A percentile compares a stretch with the other conserved stretches of the same genome.
Conservation (phyloP, 805 yeast species). For the Candida insectalens region DNA sequence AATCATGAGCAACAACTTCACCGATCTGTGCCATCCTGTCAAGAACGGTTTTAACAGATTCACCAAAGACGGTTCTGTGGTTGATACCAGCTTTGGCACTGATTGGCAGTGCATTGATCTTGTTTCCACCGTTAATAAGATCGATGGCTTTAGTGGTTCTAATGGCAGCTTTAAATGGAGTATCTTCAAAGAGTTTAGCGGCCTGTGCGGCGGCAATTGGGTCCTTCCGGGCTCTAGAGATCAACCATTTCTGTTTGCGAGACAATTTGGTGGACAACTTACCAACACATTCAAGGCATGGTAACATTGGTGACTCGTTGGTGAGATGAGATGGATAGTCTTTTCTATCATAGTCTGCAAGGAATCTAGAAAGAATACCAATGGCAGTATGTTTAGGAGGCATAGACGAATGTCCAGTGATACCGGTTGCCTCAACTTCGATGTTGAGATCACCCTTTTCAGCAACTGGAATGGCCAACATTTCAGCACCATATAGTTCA, state of each 20-base stretch:
- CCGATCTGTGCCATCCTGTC: slow-evolving; percentile 25
- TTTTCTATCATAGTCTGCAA: slow-evolving; percentile 26
- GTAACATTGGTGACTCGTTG: slow-evolving; percentile 33
- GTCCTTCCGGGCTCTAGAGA: slow-evolving; percentile 30
- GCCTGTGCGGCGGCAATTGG: slow-evolving; percentile 27
- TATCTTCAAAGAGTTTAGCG: slow-evolving; percentile 24
- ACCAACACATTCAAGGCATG: slow-evolving; percentile 36
- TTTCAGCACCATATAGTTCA: slow-evolving; percentile 28
- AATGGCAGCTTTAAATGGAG: slow-evolving; percentile 27
- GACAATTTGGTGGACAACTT: slow-evolving; percentile 30
- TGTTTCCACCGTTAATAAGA: slow-evolving; percentile 36
- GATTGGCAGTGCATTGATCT: slow-evolving; percentile 42
- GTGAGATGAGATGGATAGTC: slow-evolving; percentile 28
- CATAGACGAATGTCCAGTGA: slow-evolving; percentile 43
- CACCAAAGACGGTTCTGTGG: slow-evolving; percentile 38
- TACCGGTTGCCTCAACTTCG: slow-evolving; percentile 29
- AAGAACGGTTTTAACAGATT: slow-evolving; percentile 24
- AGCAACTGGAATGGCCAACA: slow-evolving; percentile 35
- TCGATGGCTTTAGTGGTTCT: slow-evolving; percentile 41
- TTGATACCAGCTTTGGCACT: slow-evolving; percentile 33
- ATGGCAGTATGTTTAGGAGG: slow-evolving; percentile 41
- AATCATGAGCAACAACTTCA: slow-evolving; percentile 25
- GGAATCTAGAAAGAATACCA: slow-evolving; percentile 35
- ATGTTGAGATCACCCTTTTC: slow-evolving; percentile 40
- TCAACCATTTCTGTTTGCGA: slow-evolving; percentile 21